phyloP scores from a whole-genome alignment of 2,329 filamentous ascomycete genomes.

The Ascochyta rabiei region DNA sequence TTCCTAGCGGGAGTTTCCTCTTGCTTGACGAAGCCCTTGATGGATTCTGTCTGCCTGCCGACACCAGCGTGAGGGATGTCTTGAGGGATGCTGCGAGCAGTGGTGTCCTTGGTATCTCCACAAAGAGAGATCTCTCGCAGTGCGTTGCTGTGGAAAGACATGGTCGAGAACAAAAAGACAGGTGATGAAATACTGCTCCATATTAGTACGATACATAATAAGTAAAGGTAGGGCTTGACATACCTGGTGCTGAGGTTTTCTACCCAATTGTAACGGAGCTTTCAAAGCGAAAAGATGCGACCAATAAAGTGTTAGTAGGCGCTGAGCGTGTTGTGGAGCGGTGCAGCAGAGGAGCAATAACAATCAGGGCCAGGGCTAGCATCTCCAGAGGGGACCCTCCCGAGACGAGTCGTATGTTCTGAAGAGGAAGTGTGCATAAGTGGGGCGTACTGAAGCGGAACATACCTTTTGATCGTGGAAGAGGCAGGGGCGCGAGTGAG shows the following conservation, averaged over 20 bases:
- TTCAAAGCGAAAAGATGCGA: neutral
- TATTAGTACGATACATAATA: neutral
- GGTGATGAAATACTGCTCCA: neutral
- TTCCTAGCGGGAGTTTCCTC: conserved; percentile 1
- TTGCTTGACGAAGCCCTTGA: neutral
- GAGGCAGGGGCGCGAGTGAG: neutral
- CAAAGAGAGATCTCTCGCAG: neutral
- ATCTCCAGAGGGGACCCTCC: neutral
- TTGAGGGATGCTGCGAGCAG: neutral
- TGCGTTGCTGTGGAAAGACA: neutral
- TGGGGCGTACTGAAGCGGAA: neutral
- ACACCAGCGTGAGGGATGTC: neutral
- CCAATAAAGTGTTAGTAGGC: neutral
- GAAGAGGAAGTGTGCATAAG: neutral
- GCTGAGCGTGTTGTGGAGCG: neutral
- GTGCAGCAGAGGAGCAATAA: neutral
- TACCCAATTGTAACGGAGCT: neutral
- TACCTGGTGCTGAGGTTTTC: neutral
- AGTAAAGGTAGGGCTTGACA: too few relatives aligned
- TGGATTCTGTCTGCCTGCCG: neutral
- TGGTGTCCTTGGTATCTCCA: neutral
- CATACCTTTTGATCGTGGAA: neutral
- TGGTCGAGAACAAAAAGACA: neutral
- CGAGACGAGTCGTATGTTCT: neutral
- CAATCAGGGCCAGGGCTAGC: neutral